These are phyloP conservation scores for Paramarasmius palmivorus DNA, from an alignment of 1,284 basidiomycete species.

Conservation along the genomic window DNA sequence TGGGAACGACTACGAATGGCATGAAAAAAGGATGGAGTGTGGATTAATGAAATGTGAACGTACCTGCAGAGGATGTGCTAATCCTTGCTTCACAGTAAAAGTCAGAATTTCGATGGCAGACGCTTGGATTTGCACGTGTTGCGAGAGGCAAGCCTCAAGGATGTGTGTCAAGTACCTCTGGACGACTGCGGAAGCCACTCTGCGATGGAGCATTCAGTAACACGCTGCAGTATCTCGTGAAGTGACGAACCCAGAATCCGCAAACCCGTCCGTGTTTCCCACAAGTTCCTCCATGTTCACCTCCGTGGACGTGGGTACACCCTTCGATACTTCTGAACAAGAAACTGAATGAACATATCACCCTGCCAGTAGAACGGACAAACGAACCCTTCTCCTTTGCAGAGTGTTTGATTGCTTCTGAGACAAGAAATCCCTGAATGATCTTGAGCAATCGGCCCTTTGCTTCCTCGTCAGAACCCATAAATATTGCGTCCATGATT, in stretches of 20 bases:
- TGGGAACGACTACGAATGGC: conserved; percentile 75
- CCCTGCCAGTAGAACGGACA: background rate
- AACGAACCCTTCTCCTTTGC: conserved; percentile 63
- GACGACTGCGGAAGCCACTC: conserved; percentile 90
- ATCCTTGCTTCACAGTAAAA: conserved; percentile 92
- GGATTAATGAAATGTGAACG: conserved; percentile 17
- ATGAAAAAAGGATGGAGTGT: conserved; percentile 9
- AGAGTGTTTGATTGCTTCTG: conserved; percentile 77
- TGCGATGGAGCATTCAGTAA: conserved; percentile 31
- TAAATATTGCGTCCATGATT: conserved; percentile 91
- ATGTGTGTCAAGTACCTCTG: conserved; percentile 90
- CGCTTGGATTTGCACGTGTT: conserved; percentile 70
- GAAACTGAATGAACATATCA: background rate
- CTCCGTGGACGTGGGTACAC: conserved; percentile 30
- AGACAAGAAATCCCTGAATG: conserved; percentile 86
- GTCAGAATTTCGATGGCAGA: conserved; percentile 89
- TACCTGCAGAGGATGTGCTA: conserved; percentile 91
- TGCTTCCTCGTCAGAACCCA: conserved; percentile 67
- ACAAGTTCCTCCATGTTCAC: conserved; percentile 92
- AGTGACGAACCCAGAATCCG: conserved; percentile 82
- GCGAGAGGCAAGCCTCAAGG: conserved; percentile 78
- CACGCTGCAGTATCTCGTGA: background rate
- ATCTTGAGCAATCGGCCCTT: conserved; percentile 80
- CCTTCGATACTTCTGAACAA: conserved; percentile 7
- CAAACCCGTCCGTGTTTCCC: conserved; percentile 92